Evolutionary conservation across 768 basidiomycete genomes (phyloP), one percentile per base, ranked within the genome.

Genomic region (Pleurotus tuber-regium): DNA sequence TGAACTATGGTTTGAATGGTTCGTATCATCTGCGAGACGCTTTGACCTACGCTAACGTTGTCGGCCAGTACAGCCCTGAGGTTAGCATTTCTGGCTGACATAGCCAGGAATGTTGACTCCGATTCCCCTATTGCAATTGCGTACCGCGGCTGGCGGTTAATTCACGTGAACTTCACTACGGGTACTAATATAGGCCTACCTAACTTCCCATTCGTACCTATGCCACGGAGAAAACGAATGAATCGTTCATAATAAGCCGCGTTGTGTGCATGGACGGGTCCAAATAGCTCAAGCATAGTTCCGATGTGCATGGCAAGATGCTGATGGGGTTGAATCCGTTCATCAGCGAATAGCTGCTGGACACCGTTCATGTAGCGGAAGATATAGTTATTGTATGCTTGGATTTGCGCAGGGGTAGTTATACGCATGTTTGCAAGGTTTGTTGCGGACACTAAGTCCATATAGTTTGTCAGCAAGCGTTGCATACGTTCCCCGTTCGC

Each of bases 21-120:
- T n/a, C n/a, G n/a, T n/a, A n/a, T n/a, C n/a, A n/a, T n/a, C n/a
- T n/a, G n/a, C n/a, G n/a, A n/a, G n/a, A n/a, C n/a, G n/a, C n/a
- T n/a, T n/a, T n/a, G n/a, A n/a, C n/a, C n/a, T 33, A 33, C 10
- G 31, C 10, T n/a, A 2, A n/a, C n/a, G 31, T 33, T 33, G 31
- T 62, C 48, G 1, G 54, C 40, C 7, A 62, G 53, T 6, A 62
- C 5, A 0, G 52, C 42, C 5, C 43, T 14, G 35, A 60, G 46
- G 33, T 58, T 62, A n/a, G 52, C 46, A 19, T 23, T 31, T n/a
- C 53, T 46, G 7, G 42, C 30, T 10, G 52, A 47, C 12, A 18
- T 49, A 5, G 19, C 29, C 28, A 49, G 6, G n/a, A 49, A 16
- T 4, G 47, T 49, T 18, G 10, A 16, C 26, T 49, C 47, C 2